Conservation (phyloP, 2,329 filamentous ascomycete genomes). For the Cladosporium austrohemisphaericum region DNA sequence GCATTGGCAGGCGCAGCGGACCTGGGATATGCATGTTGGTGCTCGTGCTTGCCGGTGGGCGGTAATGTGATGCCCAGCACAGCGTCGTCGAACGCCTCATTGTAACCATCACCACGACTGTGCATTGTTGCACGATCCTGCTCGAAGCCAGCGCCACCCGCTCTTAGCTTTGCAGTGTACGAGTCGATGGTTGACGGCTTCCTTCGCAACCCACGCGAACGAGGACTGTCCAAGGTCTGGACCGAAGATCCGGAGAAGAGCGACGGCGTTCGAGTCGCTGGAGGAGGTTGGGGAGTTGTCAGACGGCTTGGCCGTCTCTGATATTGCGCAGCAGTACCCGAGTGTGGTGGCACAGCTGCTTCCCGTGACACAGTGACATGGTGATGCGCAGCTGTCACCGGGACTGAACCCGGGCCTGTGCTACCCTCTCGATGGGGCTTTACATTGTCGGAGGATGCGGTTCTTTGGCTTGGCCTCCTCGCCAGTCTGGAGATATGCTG, state of each 20-base stretch:
- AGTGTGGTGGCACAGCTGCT: constrained; percentile 14
- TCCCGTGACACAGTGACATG: constrained; percentile 10
- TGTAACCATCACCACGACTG: constrained; percentile 16
- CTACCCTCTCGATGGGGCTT: constrained; percentile 16
- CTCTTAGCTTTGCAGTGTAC: constrained; percentile 29
- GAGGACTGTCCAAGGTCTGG: constrained; percentile 45
- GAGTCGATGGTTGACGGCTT: constrained; percentile 44
- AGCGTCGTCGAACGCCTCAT: constrained; percentile 24
- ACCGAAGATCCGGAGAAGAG: constrained; percentile 47
- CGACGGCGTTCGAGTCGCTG: constrained; percentile 38
- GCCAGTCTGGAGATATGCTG: constrained; percentile 27
- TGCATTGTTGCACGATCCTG: constrained; percentile 19
- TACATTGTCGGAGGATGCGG: constrained; percentile 16
- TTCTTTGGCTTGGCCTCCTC: constrained; percentile 24
- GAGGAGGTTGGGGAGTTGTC: not conserved
- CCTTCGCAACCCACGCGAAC: constrained; percentile 41
- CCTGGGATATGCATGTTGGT: constrained; percentile 3
- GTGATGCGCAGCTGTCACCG: constrained; percentile 14
- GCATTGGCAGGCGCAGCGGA: not conserved
- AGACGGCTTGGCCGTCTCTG: not conserved
- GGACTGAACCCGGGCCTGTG: constrained; percentile 18
- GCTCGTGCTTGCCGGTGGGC: constrained; percentile 11
- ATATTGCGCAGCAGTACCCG: constrained; percentile 12
- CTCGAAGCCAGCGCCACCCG: constrained; percentile 34
- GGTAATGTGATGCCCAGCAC: constrained; percentile 28